Evolutionary conservation across 371 early-diverging fungal genomes (phyloP), one percentile per base, ranked within the genome.

Genomic region (Fennellomyces sp.): DNA sequence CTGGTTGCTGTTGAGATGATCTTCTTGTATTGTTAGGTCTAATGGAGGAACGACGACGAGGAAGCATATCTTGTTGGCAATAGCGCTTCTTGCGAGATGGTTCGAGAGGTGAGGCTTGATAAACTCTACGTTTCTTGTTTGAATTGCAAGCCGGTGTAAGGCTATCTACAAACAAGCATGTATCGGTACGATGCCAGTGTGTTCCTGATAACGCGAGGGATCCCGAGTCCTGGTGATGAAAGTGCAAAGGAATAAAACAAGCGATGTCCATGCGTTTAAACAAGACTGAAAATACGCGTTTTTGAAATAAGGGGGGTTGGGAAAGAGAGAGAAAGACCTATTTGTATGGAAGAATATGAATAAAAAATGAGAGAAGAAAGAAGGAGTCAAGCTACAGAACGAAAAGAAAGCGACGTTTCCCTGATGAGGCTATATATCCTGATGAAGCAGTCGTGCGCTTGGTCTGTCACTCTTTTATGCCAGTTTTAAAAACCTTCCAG

Each of bases 161-260:
- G n/a, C 45, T 45, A 25, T 23, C 23, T 5, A 45, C 45, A 45
- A 45, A 5, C 45, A 45, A 45, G 23, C 45, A 45, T 45, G 45
- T 45, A 45, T 45, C 45, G 45, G 19, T 45, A 45, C 45, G 5
- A 21, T 45, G 45, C 45, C 45, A 45, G 23, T 45, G 23, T 15
- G 45, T 45, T 23, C 45, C 23, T 45, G 45, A n/a, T 45, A 45
- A 45, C 45, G 45, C 45, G 21, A 45, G 45, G 45, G 45, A 25
- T 45, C 45, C 45, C 45, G 45, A 45, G n/a, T 45, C 45, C 23
- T 45, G 45, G 23, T 45, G n/a, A 45, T 45, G 19, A 12, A 45
- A 45, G n/a, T 45, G 45, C n/a, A 45, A 45, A 5, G 45, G 45
- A 45, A 45, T 45, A 21, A 45, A 45, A 12, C 45, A 45, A 45